Conservation (phyloP, 2,329 filamentous ascomycete species). For the Trichoderma asperellum region DNA sequence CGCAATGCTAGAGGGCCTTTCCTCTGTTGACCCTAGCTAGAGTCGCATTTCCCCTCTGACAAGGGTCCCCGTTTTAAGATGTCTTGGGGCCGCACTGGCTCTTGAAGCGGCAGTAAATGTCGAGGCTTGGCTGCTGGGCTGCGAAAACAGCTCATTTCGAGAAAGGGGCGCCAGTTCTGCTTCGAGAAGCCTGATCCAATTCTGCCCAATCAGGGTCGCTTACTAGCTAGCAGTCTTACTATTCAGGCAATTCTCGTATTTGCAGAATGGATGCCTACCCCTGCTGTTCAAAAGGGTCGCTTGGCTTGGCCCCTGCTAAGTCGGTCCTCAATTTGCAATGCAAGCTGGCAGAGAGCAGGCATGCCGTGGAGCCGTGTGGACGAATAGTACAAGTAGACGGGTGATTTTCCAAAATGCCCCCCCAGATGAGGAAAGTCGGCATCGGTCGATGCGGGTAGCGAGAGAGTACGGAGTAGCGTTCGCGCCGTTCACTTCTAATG, state of each 20-base stretch:
- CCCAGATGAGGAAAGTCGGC: conserved; percentile 21
- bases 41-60: conserved; percentile 6
- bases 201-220: conserved; percentile 18
- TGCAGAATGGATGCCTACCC: conserved; percentile 12
- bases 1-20: conserved; percentile 12
- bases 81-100: conserved; percentile 17
- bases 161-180: conserved; percentile 18
- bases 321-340: conserved; percentile 19
- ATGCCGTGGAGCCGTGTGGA: conserved; percentile 1
- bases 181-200: conserved; percentile 6
- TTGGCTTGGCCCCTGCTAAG: conserved; percentile 19
- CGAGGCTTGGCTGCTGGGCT: conserved; percentile 16
- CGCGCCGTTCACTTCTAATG: neutral
- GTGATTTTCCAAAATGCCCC: neutral
- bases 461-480: neutral
- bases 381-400: conserved; percentile 3
- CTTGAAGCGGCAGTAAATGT: neutral
- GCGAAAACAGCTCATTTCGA: conserved; percentile 23
- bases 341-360: conserved; percentile 5
- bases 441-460: neutral
- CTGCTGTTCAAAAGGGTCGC: conserved; percentile 19
- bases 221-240: conserved; percentile 21
- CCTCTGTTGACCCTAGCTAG: conserved; percentile 7
- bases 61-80: conserved; percentile 21
- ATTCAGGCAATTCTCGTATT: conserved; percentile 28